Base-by-base conservation (phyloP, 257 asterid species). In the Verbascum thapsus region DNA sequence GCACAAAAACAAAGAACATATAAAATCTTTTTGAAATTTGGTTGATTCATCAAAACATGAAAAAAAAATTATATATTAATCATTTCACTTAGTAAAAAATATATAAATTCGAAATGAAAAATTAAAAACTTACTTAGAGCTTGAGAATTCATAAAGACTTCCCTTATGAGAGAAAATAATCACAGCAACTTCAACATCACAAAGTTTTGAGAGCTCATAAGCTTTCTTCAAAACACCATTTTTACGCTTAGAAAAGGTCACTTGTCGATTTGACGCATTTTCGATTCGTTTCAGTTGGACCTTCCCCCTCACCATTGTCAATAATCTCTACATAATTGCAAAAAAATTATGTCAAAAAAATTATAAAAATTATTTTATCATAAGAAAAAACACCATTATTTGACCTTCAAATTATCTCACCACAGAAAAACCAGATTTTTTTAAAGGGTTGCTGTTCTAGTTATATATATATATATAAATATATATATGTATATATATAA, bases 111-210 rank as follows among this genome's bases (percentile, higher is more conserved):
- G 4, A 17, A 10, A 7, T 3, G 6, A 17, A 35, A 43, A n/a
- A n/a, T n/a, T 10, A 6, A 20, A 13, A 47, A 48, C 78, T 23
- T 79, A 82, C 88, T 71, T 62, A 72, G 81, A 74, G 77, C 83
- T 82, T 26, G 85, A 40, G 53, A 73, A 82, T 47, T 82, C 78
- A 16, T 49, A 71, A 44, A 79, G 79, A 65, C 49, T 76, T 66
- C 88, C 88, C 67, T 72, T 82, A 41, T 73, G 83, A 7, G 88
- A 82, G 82, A 82, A 82, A 58, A 82, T 59, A 13, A 81, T 76
- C 73, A 79, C 53, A 58, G 79, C 81, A 9, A 79, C 75, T 64
- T 79, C 77, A 48, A 81, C 81, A 58, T 79, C 85, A 12, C 85
- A 79, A n/a, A 79, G 81, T 6, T 75, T 72, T 23, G 85, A 79